Percentiles rank a stretch among this genome's conserved stretches.
Conservation (phyloP, 768 basidiomycete species). For the Leccinum obscurum region DNA sequence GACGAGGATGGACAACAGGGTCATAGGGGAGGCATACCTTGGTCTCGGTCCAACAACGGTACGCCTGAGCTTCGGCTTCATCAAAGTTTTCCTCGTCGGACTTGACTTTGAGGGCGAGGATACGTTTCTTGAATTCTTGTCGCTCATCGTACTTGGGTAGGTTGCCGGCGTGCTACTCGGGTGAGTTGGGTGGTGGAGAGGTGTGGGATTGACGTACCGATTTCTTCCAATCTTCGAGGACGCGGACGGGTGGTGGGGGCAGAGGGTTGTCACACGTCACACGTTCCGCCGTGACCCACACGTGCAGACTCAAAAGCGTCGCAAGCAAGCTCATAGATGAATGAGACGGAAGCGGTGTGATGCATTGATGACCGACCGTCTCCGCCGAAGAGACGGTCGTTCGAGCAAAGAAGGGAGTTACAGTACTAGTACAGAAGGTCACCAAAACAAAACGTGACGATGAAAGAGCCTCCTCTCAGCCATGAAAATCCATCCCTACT, state of each 20-base stretch:
- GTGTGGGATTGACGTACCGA: slow-evolving; percentile 45
- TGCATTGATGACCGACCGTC: too few species aligned
- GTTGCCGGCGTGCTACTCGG: slow-evolving; percentile 61
- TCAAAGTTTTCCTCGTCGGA: slow-evolving; percentile 97
- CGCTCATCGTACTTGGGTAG: slow-evolving; percentile 61
- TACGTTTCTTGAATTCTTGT: slow-evolving; percentile 68
- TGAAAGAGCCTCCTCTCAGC: too few species aligned
- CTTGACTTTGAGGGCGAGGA: slow-evolving; percentile 68
- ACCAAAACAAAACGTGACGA: too few species aligned
- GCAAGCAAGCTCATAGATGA: too few species aligned
- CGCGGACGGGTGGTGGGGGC: slow-evolving; percentile 47
- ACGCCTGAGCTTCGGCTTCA: slow-evolving; percentile 88
- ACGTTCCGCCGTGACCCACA: too few species aligned
- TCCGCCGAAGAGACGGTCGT: too few species aligned
- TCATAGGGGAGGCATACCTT: slow-evolving; percentile 32
- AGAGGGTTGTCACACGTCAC: too few species aligned
- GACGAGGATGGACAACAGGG: not conserved
- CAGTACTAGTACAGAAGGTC: too few species aligned
- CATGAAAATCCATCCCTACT: too few species aligned
- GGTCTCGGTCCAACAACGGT: slow-evolving; percentile 70
- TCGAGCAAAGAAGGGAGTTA: too few species aligned
- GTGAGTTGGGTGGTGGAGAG: not conserved
- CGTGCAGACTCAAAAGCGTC: too few species aligned
- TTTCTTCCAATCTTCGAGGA: slow-evolving; percentile 80
- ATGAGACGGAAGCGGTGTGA: too few species aligned